Evolutionary conservation across 1,139 yeast genomes (phyloP).

Genomic region (Eremothecium coryli): DNA sequence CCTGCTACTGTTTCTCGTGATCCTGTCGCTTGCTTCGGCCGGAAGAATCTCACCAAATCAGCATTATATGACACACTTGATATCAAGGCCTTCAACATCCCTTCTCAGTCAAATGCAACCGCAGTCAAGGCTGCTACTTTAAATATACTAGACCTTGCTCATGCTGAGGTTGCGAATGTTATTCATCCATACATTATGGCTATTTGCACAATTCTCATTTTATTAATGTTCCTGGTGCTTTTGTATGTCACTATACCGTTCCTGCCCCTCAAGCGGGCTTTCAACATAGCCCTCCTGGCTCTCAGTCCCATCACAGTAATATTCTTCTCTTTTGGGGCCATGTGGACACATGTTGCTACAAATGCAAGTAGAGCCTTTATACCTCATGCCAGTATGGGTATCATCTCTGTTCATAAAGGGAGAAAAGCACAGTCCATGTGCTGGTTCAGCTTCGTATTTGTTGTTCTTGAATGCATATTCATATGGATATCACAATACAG

Average conservation of each 20-base stretch:
- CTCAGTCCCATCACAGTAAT: constrained; percentile 36
- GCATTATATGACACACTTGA: constrained; percentile 22
- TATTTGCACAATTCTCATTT: constrained; percentile 39
- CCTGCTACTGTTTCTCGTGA: constrained; percentile 18
- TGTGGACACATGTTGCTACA: constrained; percentile 58
- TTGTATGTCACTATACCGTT: constrained; percentile 42
- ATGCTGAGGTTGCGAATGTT: constrained; percentile 29
- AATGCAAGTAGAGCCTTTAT: constrained; percentile 39
- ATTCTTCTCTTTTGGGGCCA: constrained; percentile 61
- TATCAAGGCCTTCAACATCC: constrained; percentile 20
- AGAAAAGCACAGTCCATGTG: constrained; percentile 48
- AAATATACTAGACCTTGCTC: constrained; percentile 26
- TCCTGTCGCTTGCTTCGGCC: constrained; percentile 21
- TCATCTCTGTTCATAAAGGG: constrained; percentile 42
- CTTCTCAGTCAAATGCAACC: constrained; percentile 8
- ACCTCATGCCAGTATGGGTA: constrained; percentile 43
- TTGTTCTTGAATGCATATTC: constrained; percentile 31
- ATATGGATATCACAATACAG: constrained; percentile 26
- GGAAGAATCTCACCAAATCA: constrained; percentile 19
- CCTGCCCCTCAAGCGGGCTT: constrained; percentile 36
- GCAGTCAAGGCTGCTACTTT: constrained; percentile 14
- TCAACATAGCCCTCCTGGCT: constrained; percentile 32
- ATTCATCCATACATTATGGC: constrained; percentile 50
- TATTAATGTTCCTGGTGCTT: constrained; percentile 36
- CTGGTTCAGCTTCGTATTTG: constrained; percentile 52